Percentiles rank a stretch among this genome's conserved stretches.
Conservation (phyloP, 192 early-diverging fungal species). For the Pilaira anomala region DNA sequence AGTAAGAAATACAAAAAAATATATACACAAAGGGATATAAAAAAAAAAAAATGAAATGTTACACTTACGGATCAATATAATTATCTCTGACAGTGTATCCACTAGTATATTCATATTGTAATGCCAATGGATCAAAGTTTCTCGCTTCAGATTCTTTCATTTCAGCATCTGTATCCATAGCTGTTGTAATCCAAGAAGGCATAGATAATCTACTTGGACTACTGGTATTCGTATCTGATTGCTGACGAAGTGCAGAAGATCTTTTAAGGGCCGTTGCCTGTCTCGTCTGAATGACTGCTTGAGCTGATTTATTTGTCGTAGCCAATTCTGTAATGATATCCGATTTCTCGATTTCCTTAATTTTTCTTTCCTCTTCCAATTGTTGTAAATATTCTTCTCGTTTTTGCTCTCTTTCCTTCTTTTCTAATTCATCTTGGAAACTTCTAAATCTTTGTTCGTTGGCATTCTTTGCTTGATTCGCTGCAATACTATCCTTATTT, state of each 20-base stretch:
- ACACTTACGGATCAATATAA: conserved; percentile 55
- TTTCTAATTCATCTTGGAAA: conserved; percentile 48
- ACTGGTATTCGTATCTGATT: conserved; percentile 16
- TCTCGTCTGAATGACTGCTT: conserved; percentile 42
- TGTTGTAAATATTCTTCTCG: conserved; percentile 69
- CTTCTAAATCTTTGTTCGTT: conserved; percentile 55
- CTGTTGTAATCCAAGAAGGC: conserved; percentile 32
- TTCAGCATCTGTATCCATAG: conserved; percentile 29
- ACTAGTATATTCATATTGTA: conserved; percentile 42
- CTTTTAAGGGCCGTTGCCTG: conserved; percentile 44
- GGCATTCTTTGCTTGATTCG: conserved; percentile 60
- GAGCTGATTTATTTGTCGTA: conserved; percentile 48
- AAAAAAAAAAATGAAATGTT: background rate
- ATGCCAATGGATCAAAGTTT: conserved; percentile 53
- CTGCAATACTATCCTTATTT: conserved; percentile 75
- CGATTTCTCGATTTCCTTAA: conserved; percentile 62
- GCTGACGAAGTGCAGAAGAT: conserved; percentile 43
- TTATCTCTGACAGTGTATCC: conserved; percentile 30
- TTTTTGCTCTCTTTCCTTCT: conserved; percentile 46
- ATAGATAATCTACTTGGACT: conserved; percentile 13
- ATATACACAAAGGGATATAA: background rate
- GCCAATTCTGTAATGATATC: conserved; percentile 74
- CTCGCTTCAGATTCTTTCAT: conserved; percentile 30
- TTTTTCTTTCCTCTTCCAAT: conserved; percentile 66
- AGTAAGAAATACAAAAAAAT: conserved; percentile 6